phyloP scores from a whole-genome alignment of 768 basidiomycete genomes.

The Hydnomerulius pinastri region DNA sequence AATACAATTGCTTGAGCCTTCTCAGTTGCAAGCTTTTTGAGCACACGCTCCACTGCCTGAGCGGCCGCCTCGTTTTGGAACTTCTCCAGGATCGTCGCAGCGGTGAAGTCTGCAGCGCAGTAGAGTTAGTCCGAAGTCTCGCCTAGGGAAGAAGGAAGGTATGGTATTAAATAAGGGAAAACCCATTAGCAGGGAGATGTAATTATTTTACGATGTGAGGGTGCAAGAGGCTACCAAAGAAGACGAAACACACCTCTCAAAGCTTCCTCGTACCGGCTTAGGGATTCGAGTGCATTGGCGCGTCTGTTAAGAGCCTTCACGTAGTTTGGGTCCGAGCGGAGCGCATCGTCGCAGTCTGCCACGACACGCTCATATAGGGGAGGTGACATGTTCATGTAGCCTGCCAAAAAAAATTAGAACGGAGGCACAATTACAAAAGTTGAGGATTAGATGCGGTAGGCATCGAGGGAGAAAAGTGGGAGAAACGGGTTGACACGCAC shows the following conservation, averaged over 20 bases:
- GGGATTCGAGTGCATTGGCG: conserved; percentile 78
- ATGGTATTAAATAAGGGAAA: neutral
- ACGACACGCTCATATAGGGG: conserved; percentile 83
- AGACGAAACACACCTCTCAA: conserved; percentile 60
- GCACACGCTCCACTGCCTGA: conserved; percentile 85
- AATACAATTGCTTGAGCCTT: conserved; percentile 73
- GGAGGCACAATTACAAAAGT: neutral
- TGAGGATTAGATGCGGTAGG: neutral
- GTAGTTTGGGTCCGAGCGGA: conserved; percentile 80
- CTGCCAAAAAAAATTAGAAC: conserved; percentile 36
- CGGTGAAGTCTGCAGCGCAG: conserved; percentile 76
- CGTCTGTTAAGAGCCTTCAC: conserved; percentile 91
- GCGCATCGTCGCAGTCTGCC: conserved; percentile 85
- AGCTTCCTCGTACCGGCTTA: conserved; percentile 74
- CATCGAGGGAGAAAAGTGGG: conserved; percentile 7
- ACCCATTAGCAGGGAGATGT: neutral
- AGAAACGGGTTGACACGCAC: conserved; percentile 42
- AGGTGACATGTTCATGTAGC: conserved; percentile 89
- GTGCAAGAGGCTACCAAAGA: neutral
- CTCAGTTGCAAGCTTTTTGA: conserved; percentile 76
- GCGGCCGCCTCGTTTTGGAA: conserved; percentile 84
- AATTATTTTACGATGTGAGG: no score
- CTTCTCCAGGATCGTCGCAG: conserved; percentile 92
- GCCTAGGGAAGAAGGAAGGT: neutral
- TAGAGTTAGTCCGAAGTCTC: neutral